phyloP scores from a whole-genome alignment of 1,284 basidiomycete genomes.

The Polyporus tsugae region DNA sequence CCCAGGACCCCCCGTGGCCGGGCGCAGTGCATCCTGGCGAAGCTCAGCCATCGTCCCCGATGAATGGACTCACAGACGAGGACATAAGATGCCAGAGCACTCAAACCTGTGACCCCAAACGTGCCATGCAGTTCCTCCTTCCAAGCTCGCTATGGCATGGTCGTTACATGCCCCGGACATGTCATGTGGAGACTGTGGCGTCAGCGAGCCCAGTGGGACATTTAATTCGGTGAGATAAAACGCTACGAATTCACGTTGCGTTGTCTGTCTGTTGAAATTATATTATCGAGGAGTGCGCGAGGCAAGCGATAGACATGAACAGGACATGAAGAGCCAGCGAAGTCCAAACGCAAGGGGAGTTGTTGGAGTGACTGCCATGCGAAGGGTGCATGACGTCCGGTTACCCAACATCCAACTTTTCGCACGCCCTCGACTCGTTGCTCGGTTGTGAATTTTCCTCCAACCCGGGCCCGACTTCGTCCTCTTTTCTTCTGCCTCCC shows the following conservation, averaged over 20 bases:
- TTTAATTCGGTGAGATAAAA: no score
- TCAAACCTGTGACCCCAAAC: not conserved
- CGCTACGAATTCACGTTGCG: no score
- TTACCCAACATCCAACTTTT: not conserved
- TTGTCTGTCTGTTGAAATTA: not conserved
- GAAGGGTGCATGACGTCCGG: not conserved
- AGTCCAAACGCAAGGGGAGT: no score
- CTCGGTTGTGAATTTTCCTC: slow-evolving; percentile 4
- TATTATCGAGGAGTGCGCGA: not conserved
- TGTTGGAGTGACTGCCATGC: no score
- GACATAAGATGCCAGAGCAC: not conserved
- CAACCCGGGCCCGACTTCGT: not conserved
- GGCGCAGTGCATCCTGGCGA: not conserved
- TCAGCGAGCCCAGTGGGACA: not conserved
- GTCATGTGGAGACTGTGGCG: not conserved
- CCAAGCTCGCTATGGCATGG: not conserved
- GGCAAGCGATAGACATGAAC: not conserved
- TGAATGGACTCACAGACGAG: not conserved
- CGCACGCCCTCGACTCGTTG: not conserved
- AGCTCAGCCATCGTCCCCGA: not conserved
- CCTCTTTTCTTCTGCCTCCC: not conserved
- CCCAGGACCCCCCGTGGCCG: not conserved
- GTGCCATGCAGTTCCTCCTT: not conserved
- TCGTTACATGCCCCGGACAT: not conserved
- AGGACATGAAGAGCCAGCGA: not conserved